phyloP scores from a whole-genome alignment of 495 filamentous ascomycete genomes.

The Astrothelium subdiscretum region DNA sequence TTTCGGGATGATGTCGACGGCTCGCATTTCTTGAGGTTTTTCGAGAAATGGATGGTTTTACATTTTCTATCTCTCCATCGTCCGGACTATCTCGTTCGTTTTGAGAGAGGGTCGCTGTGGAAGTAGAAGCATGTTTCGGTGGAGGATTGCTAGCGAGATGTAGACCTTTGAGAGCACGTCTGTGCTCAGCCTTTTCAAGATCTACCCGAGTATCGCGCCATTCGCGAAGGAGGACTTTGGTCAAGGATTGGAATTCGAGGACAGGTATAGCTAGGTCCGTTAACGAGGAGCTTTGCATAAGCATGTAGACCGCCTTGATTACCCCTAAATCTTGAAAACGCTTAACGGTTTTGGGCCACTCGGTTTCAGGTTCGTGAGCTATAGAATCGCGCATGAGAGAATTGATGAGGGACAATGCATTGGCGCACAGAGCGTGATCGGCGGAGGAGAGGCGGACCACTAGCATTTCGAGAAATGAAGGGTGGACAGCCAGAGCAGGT shows the following conservation, averaged over 20 bases:
- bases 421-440: constrained; percentile 92
- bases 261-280: constrained; percentile 50
- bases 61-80: constrained; percentile 29
- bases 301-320: constrained; percentile 75
- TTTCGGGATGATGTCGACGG: constrained; percentile 69
- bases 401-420: constrained; percentile 89
- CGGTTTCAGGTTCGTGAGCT: constrained; percentile 58
- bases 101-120: not conserved
- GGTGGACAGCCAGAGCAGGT: constrained; percentile 79
- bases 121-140: constrained; percentile 23
- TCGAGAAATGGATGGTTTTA: constrained; percentile 28
- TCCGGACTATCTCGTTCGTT: not conserved
- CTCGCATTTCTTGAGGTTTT: constrained; percentile 9
- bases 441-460: constrained; percentile 80
- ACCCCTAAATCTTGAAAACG: constrained; percentile 83
- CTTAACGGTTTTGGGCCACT: constrained; percentile 96
- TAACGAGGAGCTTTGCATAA: constrained; percentile 90
- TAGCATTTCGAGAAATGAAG: constrained; percentile 89
- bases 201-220: constrained; percentile 83
- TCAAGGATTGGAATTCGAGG: constrained; percentile 89
- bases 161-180: constrained; percentile 72
- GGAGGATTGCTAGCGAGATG: constrained; percentile 73
- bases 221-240: constrained; percentile 79
- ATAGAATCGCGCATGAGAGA: constrained; percentile 89
- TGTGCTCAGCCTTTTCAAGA: constrained; percentile 76